Conservation (phyloP, 257 asterid genomes). For the Penstemon barbatus region DNA sequence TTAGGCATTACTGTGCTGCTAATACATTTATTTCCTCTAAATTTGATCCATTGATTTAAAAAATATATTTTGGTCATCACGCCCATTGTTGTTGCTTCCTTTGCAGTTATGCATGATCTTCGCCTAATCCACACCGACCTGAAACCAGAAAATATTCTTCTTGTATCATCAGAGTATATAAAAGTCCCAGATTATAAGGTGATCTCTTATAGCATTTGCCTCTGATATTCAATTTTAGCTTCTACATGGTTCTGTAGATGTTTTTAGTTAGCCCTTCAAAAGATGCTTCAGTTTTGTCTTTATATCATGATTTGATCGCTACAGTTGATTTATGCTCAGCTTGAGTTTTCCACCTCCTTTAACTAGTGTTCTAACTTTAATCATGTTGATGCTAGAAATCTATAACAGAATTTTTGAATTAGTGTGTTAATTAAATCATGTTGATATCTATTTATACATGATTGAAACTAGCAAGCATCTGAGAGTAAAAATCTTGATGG, state of each 20-base stretch:
- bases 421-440: slow-evolving; percentile 7
- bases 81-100: slow-evolving; percentile 28
- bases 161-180: slow-evolving; percentile 73
- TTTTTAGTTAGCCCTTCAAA: background rate
- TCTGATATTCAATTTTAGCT: slow-evolving; percentile 17
- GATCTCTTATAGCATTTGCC: slow-evolving; percentile 19
- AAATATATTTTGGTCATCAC: slow-evolving; percentile 13
- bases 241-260: slow-evolving; percentile 1
- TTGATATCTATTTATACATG: background rate
- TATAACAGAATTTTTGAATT: background rate
- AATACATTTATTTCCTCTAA: background rate
- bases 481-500: background rate
- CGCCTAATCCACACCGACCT: slow-evolving; percentile 87
- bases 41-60: background rate
- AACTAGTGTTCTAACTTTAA: slow-evolving; percentile 2
- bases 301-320: slow-evolving; percentile 15
- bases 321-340: slow-evolving; percentile 13
- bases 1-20: slow-evolving; percentile 14
- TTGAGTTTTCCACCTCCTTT: slow-evolving; percentile 6
- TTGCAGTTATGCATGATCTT: slow-evolving; percentile 91
- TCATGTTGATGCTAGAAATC: background rate
- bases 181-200: slow-evolving; percentile 84
- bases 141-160: slow-evolving; percentile 95
- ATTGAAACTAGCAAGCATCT: background rate
- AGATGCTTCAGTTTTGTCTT: background rate